Base-by-base conservation (phyloP, 2,329 filamentous ascomycete genomes). In the Phaeoacremonium minimum region DNA sequence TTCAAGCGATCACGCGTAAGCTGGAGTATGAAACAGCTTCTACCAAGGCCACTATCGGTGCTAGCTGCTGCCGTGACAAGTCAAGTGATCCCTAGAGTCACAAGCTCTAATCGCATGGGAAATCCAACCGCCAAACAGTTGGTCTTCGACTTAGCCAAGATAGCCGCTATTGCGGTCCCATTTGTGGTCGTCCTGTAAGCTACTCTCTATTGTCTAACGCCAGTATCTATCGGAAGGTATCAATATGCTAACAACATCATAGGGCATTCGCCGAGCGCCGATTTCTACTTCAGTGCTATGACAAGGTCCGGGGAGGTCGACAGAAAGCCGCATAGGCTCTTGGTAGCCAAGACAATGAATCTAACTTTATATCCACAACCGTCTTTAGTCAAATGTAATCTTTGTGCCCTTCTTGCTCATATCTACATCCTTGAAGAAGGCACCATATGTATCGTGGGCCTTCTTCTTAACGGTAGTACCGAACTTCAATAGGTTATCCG, bases 391-490 rank as follows among this genome's bases (percentile, higher is more conserved):
- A 67, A 96, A 96, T 32, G 80, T 90, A 57, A 96, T 95, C 73
- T 95, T 96, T 39, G 85, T 93, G 18, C 87, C 83, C 61, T 86
- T 83, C 65, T 91, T 85, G 58, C 77, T 87, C 60, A 83, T 83
- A 51, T 87, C 85, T 7, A 87, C 81, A 51, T 96, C 88, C 65
- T 93, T 95, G 73, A 86, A 95, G 60, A 97, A 97, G 19, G 89
- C 88, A 39, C 93, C 93, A 57, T 97, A 98, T 32, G 87, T 85
- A 54, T 89, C 86, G 66, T 98, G 93, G 33, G 82, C 78, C 88
- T 97, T 97, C 80, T 95, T 96, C 80, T 97, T 98, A 35, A 98
- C 93, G 1, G 91, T 97, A 15, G 89, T 95, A 52, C 93, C 93
- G 50, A 96, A 98, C 66, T 95, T 96, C 60, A 97, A 72, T 26